Evolutionary conservation across 768 basidiomycete genomes (phyloP).

Genomic region (Lentinula edodes): DNA sequence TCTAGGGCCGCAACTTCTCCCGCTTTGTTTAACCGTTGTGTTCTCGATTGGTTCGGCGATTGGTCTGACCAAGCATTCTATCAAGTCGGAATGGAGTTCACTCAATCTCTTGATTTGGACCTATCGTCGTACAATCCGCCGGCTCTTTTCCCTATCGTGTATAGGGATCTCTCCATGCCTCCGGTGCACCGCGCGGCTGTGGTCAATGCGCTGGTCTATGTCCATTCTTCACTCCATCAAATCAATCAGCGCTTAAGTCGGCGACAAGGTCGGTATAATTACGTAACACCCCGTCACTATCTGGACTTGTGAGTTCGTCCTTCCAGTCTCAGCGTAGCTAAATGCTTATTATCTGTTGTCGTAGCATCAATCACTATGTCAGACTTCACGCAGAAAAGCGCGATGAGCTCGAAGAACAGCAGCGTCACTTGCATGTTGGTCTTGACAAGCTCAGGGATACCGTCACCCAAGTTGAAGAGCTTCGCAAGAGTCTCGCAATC

Average conservation of each 20-base stretch:
- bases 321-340: conserved; percentile 5
- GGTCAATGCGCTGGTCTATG: conserved; percentile 88
- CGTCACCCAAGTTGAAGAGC: conserved; percentile 93
- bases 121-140: conserved; percentile 77
- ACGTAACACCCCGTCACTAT: conserved; percentile 96
- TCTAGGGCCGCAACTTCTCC: conserved; percentile 96
- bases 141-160: conserved; percentile 81
- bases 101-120: conserved; percentile 89
- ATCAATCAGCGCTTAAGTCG: conserved; percentile 88
- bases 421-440: conserved; percentile 96
- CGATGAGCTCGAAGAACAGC: conserved; percentile 96
- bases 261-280: conserved; percentile 92
- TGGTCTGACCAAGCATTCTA: conserved; percentile 99
- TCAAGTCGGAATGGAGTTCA: conserved; percentile 97
- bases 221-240: conserved; percentile 84
- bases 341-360: conserved; percentile 9
- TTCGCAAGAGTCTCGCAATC: conserved; percentile 89
- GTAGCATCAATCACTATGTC: conserved; percentile 95
- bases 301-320: conserved; percentile 85
- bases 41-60: conserved; percentile 99
- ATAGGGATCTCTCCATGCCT: conserved; percentile 78
- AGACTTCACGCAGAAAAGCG: conserved; percentile 93
- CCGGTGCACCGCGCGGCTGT: conserved; percentile 87
- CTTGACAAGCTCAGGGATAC: conserved; percentile 95
- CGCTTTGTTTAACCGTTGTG: conserved; percentile 97